phyloP scores from a whole-genome alignment of 352 stramenopile species.

The Pythium aristosporum region DNA sequence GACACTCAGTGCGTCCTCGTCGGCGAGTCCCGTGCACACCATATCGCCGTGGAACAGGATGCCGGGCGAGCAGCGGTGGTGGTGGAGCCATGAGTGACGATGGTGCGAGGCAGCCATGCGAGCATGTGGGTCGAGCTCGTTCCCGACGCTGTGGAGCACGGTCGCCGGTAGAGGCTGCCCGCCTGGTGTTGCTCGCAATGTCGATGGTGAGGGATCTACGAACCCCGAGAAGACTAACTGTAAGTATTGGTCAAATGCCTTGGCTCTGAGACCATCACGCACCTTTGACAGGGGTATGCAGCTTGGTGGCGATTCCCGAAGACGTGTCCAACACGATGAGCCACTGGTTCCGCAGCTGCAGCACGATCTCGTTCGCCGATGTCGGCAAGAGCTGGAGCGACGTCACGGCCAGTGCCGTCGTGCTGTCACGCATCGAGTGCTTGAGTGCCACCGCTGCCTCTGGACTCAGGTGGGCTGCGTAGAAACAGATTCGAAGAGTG shows the following conservation, averaged over 20 bases:
- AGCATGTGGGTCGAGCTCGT: conserved; percentile 16
- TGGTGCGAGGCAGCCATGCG: conserved; percentile 26
- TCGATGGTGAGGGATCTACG: background rate
- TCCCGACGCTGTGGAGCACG: conserved; percentile 28
- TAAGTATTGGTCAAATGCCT: background rate
- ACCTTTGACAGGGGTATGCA: conserved; percentile 62
- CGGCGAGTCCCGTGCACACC: conserved; percentile 46
- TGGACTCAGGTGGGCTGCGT: conserved; percentile 16
- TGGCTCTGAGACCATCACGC: background rate
- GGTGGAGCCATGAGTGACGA: conserved; percentile 53
- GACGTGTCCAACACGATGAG: conserved; percentile 55
- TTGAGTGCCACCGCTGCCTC: conserved; percentile 3
- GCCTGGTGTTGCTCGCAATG: conserved; percentile 1
- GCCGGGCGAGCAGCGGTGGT: conserved; percentile 45
- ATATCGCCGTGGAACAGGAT: conserved; percentile 54
- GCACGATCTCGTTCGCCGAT: conserved; percentile 37
- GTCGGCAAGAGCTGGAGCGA: conserved; percentile 30
- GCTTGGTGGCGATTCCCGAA: conserved; percentile 37
- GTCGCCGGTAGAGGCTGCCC: conserved; percentile 24
- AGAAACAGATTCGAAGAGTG: background rate
- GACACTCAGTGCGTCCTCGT: conserved; percentile 41
- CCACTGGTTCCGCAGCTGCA: conserved; percentile 76
- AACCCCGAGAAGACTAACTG: background rate
- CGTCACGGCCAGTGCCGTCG: conserved; percentile 45
- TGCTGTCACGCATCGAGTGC: conserved; percentile 23